Percentiles rank a stretch among this genome's conserved stretches.
Evolutionary conservation across 805 yeast genomes (phyloP).

Genomic region (Maudiozyma turicensis): DNA sequence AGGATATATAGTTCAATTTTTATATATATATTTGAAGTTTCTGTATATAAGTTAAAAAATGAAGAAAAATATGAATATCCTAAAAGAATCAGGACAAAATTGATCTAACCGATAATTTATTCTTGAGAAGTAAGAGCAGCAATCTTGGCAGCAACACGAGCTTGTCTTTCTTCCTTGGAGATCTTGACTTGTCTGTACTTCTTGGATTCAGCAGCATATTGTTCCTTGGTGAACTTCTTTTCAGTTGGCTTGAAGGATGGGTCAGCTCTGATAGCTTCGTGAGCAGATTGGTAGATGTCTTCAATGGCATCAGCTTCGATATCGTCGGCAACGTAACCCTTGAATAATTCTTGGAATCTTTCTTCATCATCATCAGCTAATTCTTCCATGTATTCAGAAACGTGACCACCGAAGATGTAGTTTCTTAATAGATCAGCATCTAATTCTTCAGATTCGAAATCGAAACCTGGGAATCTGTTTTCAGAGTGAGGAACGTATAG

Average conservation of each 20-base stretch:
- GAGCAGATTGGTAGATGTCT: constrained; percentile 92
- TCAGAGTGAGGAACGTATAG: constrained; percentile 98
- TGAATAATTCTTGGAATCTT: constrained; percentile 93
- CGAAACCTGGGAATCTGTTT: constrained; percentile 99
- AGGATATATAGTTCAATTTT: background rate
- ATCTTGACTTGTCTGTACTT: constrained; percentile 83
- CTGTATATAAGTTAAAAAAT: background rate
- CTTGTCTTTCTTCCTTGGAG: constrained; percentile 85
- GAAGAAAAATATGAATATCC: background rate
- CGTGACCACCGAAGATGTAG: constrained; percentile 99
- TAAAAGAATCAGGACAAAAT: background rate
- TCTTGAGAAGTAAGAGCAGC: constrained; percentile 62
- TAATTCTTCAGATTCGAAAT: constrained; percentile 94
- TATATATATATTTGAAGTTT: background rate
- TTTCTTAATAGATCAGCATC: constrained; percentile 96
- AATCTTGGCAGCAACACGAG: constrained; percentile 85
- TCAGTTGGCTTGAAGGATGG: constrained; percentile 84
- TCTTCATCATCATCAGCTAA: constrained; percentile 99
- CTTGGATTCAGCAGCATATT: constrained; percentile 94
- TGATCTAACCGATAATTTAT: constrained; percentile 12
- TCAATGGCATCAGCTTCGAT: constrained; percentile 94
- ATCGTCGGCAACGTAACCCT: constrained; percentile 92
- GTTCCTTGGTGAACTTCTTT: constrained; percentile 92
- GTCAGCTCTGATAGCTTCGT: constrained; percentile 91
- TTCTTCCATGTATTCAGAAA: constrained; percentile 99